Evolutionary conservation across 2,329 filamentous ascomycete genomes (phyloP).

Genomic region (Aspergillaceae sp.): DNA sequence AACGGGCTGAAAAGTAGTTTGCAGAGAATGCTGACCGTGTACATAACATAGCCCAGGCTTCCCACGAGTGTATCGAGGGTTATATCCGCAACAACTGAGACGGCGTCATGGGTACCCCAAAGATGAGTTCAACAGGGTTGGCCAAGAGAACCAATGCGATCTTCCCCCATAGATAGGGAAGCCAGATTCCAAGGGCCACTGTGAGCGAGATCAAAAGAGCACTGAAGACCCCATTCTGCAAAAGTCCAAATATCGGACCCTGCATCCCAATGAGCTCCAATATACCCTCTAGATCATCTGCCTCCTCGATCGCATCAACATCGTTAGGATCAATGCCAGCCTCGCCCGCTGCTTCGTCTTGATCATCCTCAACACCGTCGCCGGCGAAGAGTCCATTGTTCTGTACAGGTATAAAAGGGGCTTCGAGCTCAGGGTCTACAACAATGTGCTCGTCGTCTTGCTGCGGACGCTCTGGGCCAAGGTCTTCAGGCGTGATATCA

Average conservation of each 20-base stretch:
- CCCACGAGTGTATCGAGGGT: slow-evolving; percentile 68
- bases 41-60: slow-evolving; percentile 46
- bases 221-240: slow-evolving; percentile 94
- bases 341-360: slow-evolving; percentile 32
- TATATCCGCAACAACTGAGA: slow-evolving; percentile 68
- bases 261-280: slow-evolving; percentile 96
- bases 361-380: slow-evolving; percentile 15
- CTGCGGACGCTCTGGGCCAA: slow-evolving; percentile 32
- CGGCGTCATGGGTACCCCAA: slow-evolving; percentile 62
- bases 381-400: slow-evolving; percentile 35
- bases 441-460: slow-evolving; percentile 54
- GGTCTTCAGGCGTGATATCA: slow-evolving; percentile 22
- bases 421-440: slow-evolving; percentile 51
- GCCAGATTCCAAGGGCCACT: slow-evolving; percentile 73
- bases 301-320: slow-evolving; percentile 53
- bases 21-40: slow-evolving; percentile 27
- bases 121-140: slow-evolving; percentile 59
- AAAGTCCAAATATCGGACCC: slow-evolving; percentile 75
- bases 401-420: slow-evolving; percentile 50
- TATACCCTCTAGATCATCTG: slow-evolving; percentile 91
- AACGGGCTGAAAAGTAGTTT: slow-evolving; percentile 27
- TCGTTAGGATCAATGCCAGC: slow-evolving; percentile 59
- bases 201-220: slow-evolving; percentile 81
- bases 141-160: slow-evolving; percentile 70
- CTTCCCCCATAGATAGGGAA: slow-evolving; percentile 88